Evolutionary conservation across 2,329 filamentous ascomycete genomes (phyloP).

Genomic region (Verticillium zaregamsianum): DNA sequence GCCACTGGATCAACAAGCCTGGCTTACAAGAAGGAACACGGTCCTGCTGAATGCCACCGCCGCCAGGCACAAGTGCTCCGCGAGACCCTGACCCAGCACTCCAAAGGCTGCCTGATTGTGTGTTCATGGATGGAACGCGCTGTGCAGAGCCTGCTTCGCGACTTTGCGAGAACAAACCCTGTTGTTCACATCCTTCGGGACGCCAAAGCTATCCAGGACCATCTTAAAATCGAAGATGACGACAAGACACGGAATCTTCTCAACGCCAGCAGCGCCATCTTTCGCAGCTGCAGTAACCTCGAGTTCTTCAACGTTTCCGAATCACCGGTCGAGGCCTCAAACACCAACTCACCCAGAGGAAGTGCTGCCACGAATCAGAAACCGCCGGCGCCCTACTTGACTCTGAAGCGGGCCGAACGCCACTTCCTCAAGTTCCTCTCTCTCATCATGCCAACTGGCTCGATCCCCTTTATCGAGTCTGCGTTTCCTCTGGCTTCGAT

Average conservation of each 20-base stretch:
- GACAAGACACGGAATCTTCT: conserved; percentile 56
- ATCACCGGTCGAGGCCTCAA: conserved; percentile 25
- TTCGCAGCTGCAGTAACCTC: conserved; percentile 65
- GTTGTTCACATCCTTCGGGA: conserved; percentile 69
- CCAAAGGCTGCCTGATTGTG: conserved; percentile 62
- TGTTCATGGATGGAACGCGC: conserved; percentile 67
- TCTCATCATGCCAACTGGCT: conserved; percentile 49
- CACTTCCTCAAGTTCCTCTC: conserved; percentile 68
- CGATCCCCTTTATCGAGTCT: conserved; percentile 56
- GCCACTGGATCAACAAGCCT: conserved; percentile 57
- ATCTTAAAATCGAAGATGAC: conserved; percentile 53
- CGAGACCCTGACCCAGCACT: conserved; percentile 54
- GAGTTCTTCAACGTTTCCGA: conserved; percentile 76
- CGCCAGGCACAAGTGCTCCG: conserved; percentile 60
- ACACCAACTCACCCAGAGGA: background rate
- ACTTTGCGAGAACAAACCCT: conserved; percentile 61
- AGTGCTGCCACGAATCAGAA: conserved; percentile 12
- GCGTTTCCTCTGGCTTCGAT: conserved; percentile 62
- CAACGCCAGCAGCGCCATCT: conserved; percentile 51
- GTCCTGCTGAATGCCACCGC: conserved; percentile 56
- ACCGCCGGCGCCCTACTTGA: conserved; percentile 55
- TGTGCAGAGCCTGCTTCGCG: conserved; percentile 54
- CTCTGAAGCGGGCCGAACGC: conserved; percentile 62
- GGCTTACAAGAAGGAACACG: conserved; percentile 59
- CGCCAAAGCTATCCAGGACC: conserved; percentile 57